phyloP scores from a whole-genome alignment of 495 filamentous ascomycete species.

The Hypoxylon crocopeplum region DNA sequence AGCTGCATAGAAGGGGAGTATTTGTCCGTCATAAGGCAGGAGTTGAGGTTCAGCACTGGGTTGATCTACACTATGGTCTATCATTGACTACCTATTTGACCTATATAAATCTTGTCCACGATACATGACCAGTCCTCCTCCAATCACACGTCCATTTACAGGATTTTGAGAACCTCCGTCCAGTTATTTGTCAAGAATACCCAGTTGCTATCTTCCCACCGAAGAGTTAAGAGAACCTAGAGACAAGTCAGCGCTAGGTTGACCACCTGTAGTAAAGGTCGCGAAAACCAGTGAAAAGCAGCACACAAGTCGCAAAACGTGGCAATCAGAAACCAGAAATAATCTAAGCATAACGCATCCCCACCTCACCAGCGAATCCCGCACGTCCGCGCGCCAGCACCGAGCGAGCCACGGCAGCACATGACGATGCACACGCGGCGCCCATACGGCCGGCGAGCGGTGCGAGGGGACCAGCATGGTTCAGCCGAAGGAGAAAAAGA shows the following conservation, averaged over 20 bases:
- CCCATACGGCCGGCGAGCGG: constrained; percentile 26
- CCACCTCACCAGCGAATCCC: constrained; percentile 44
- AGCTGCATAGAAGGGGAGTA: constrained; percentile 17
- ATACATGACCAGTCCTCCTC: constrained; percentile 2
- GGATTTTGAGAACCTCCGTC: no score
- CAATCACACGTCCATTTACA: no score
- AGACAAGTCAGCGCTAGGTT: constrained; percentile 9
- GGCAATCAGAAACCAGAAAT: constrained; percentile 57
- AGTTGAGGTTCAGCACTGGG: constrained; percentile 18
- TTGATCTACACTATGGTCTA: constrained; percentile 21
- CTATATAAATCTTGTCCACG: constrained; percentile 1
- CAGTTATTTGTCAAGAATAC: not conserved
- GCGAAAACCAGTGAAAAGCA: constrained; percentile 16
- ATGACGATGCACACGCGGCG: constrained; percentile 55
- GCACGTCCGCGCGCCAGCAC: constrained; percentile 31
- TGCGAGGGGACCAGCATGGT: constrained; percentile 11
- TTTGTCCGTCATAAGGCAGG: constrained; percentile 20
- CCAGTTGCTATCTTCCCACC: not conserved
- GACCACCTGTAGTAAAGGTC: not conserved
- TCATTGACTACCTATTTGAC: constrained; percentile 25
- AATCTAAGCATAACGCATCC: constrained; percentile 54
- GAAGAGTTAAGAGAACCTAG: not conserved
- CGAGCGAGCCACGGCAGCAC: constrained; percentile 48
- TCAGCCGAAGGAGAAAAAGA: constrained; percentile 22
- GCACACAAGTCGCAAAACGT: constrained; percentile 15